Base-by-base conservation (phyloP, 1,284 basidiomycete genomes). In the Ceratobasidium theobromae region DNA sequence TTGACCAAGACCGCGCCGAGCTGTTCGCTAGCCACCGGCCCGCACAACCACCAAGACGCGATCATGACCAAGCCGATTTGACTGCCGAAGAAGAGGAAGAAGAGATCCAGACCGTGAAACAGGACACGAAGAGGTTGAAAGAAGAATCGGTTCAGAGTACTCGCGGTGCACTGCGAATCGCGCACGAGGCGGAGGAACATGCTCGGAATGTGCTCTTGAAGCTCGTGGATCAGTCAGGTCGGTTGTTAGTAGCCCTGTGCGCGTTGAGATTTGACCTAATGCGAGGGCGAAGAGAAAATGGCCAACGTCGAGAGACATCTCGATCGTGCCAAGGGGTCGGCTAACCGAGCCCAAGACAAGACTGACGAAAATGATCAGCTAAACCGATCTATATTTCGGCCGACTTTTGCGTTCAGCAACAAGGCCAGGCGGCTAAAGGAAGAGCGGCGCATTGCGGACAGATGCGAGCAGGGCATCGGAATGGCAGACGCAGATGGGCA, bases 231-330 rank as follows among this genome's bases (percentile, higher is more conserved):
- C 96, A 99, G 79, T 98, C 95, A 45, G 95, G 95, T 95, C 70
- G 65, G 85, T 77, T 0, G 16, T 18, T 4, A 2, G n/a, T n/a
- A n/a, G n/a, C n/a, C n/a, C n/a, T n/a, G n/a, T 38, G 3, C 14
- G 35, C 18, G n/a, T 18, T 51, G 51, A 16, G n/a, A 18, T 32
- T 35, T 58, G 12, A 62, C 30, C 8, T 1, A 1, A 33, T 23
- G 11, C 30, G 11, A 14, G 14, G 2, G 4, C 46, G 45, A n/a
- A 91, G 89, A 92, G 77, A 89, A 88, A 75, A 84, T 99, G 69
- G 96, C 93, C 53, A 94, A 95, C 76, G 97, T 96, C 16, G 96
- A 99, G 77, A 89, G 94, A 69, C 91, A 98, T 77, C 84, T 99
- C 66, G 97, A 99, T 75, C 85, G 96, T 66, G 84, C 95, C 67